These are phyloP conservation scores for Tremella fuciformis DNA, from an alignment of 768 basidiomycete genomes.

Conservation along the genomic window DNA sequence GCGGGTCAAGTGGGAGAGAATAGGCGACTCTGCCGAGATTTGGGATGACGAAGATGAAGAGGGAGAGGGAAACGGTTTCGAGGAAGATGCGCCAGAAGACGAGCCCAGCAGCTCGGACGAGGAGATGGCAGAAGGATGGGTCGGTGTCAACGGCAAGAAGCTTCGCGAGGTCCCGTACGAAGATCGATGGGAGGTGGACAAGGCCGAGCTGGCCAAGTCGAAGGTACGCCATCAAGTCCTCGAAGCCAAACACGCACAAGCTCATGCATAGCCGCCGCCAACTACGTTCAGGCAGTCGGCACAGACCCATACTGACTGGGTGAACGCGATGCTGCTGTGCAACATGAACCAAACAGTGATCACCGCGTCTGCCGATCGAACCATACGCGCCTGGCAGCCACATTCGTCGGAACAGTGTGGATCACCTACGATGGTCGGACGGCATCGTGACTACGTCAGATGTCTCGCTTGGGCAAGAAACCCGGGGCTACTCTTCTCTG, in stretches of 20 bases:
- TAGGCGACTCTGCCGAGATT: slow-evolving; percentile 84
- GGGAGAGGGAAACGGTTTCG: slow-evolving; percentile 60
- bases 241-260: slow-evolving; percentile 25
- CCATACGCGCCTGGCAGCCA: slow-evolving; percentile 88
- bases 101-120: slow-evolving; percentile 26
- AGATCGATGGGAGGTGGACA: slow-evolving; percentile 75
- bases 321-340: slow-evolving; percentile 88
- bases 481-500: slow-evolving; percentile 53
- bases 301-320: slow-evolving; percentile 91
- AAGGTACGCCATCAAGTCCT: slow-evolving; percentile 23
- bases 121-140: slow-evolving; percentile 31
- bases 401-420: slow-evolving; percentile 61
- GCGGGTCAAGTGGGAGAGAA: slow-evolving; percentile 55
- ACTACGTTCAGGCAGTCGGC: slow-evolving; percentile 74
- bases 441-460: slow-evolving; percentile 51
- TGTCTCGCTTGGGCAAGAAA: slow-evolving; percentile 43
- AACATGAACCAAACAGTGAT: slow-evolving; percentile 90
- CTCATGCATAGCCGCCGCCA: slow-evolving; percentile 44
- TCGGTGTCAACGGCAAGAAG: slow-evolving; percentile 58
- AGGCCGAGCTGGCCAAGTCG: slow-evolving; percentile 54
- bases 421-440: slow-evolving; percentile 35
- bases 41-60: slow-evolving; percentile 64
- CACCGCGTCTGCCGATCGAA: slow-evolving; percentile 93
- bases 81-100: slow-evolving; percentile 24
- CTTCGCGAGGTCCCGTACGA: slow-evolving; percentile 63